Evolutionary conservation across 306 rosid species (phyloP).

Genomic region (Cucurbita ficifolia): DNA sequence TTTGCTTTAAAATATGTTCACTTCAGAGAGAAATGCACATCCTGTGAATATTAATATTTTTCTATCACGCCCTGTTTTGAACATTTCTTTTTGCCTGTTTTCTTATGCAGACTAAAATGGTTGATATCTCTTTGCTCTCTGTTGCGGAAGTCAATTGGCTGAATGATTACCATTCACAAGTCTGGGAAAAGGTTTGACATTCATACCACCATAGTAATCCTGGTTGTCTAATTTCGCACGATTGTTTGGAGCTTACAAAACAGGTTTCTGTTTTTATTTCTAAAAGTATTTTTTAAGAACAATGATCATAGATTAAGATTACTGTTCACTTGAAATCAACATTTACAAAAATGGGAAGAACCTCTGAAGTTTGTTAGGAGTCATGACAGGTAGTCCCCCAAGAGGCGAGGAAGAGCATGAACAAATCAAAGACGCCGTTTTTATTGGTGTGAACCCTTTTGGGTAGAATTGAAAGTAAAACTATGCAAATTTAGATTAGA

Average conservation of each 20-base stretch:
- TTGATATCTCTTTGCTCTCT: constrained; percentile 65
- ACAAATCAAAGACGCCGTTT: not conserved
- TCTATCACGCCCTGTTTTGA: not conserved
- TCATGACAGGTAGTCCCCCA: not conserved
- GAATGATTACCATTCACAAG: constrained; percentile 65
- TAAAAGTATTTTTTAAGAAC: not conserved
- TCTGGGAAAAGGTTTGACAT: constrained; percentile 74
- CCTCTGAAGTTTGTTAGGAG: not conserved
- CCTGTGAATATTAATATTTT: not conserved
- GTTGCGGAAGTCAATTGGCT: constrained; percentile 61
- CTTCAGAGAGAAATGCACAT: not conserved
- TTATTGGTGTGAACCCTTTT: not conserved
- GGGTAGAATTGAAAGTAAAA: not conserved
- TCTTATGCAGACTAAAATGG: constrained; percentile 61
- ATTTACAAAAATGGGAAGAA: not conserved
- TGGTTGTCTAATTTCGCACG: not conserved
- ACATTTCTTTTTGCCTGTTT: constrained; percentile 1
- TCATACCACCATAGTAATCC: not conserved
- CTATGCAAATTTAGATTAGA: not conserved
- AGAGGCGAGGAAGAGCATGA: not conserved
- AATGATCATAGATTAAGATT: not conserved
- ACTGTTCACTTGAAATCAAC: not conserved
- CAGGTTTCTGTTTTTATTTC: not conserved
- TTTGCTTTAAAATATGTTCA: not conserved
- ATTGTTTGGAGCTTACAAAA: not conserved